Percentiles rank a stretch among this genome's conserved stretches.
These are phyloP conservation scores for Tricholomella constricta DNA, from an alignment of 768 basidiomycete genomes.

Conservation along the genomic window DNA sequence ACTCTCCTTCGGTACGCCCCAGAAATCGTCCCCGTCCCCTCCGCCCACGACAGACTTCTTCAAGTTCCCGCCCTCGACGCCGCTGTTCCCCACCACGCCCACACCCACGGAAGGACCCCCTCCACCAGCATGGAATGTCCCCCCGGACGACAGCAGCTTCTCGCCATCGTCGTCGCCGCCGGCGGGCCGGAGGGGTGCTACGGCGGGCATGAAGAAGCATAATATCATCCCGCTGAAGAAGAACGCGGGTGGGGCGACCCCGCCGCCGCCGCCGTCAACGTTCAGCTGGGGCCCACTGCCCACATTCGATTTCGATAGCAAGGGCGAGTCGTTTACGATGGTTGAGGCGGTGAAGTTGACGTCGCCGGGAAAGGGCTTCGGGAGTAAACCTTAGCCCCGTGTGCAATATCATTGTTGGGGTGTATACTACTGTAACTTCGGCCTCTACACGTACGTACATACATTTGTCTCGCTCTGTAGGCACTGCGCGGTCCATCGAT, in stretches of 20 bases:
- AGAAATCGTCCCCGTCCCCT: conserved; percentile 22
- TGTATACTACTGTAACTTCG: background rate
- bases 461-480: background rate
- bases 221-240: conserved; percentile 41
- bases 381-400: background rate
- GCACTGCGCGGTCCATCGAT: background rate
- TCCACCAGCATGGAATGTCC: conserved; percentile 31
- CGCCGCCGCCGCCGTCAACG: conserved; percentile 30
- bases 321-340: conserved; percentile 16
- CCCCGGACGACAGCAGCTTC: conserved; percentile 46
- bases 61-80: conserved; percentile 21
- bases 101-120: conserved; percentile 2
- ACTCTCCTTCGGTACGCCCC: conserved; percentile 39
- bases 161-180: conserved; percentile 26
- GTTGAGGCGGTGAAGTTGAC: conserved; percentile 22
- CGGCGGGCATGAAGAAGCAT: conserved; percentile 39
- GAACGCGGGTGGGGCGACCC: conserved; percentile 25
- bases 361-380: conserved; percentile 3
- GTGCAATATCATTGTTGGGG: background rate
- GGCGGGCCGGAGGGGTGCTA: conserved; percentile 33
- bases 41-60: conserved; percentile 20
- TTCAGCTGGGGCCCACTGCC: conserved; percentile 71
- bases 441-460: background rate
- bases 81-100: conserved; percentile 27
- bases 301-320: conserved; percentile 33